phyloP scores from a whole-genome alignment of 2,329 filamentous ascomycete genomes.

The Purpureocillium takamizusanense region DNA sequence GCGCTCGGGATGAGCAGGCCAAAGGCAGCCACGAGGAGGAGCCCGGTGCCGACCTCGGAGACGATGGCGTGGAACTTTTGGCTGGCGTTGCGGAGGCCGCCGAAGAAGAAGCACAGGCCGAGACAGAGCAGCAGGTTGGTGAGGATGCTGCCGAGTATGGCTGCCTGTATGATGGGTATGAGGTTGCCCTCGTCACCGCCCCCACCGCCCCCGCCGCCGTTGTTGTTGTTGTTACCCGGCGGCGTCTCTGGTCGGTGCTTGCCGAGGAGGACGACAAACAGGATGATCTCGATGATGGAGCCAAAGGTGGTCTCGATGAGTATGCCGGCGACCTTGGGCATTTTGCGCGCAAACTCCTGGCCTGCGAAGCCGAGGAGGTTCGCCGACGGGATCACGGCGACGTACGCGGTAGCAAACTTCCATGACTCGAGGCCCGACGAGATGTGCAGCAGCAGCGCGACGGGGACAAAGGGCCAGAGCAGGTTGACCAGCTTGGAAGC shows the following conservation, averaged over 20 bases:
- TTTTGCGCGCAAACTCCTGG: constrained; percentile 49
- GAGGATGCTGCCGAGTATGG: constrained; percentile 60
- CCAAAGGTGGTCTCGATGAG: constrained; percentile 44
- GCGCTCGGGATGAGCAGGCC: constrained; percentile 24
- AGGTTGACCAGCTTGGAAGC: constrained; percentile 37
- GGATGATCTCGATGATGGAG: constrained; percentile 46
- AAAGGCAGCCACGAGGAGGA: constrained; percentile 41
- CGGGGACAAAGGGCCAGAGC: constrained; percentile 38
- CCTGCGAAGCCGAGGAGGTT: constrained; percentile 38
- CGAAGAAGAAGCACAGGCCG: constrained; percentile 57
- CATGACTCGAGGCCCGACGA: constrained; percentile 24
- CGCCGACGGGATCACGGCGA: constrained; percentile 31
- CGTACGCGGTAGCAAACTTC: constrained; percentile 31
- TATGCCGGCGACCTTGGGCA: constrained; percentile 52
- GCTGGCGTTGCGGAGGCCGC: constrained; percentile 49
- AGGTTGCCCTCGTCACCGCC: constrained; percentile 18
- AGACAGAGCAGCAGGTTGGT: constrained; percentile 57
- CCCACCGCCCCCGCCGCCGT: constrained; percentile 13
- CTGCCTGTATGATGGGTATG: constrained; percentile 56
- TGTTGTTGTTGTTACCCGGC: too few relatives aligned
- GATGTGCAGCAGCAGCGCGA: constrained; percentile 32
- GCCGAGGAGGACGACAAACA: constrained; percentile 55
- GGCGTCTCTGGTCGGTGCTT: constrained; percentile 16
- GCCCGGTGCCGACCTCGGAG: constrained; percentile 57
- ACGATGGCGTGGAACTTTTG: constrained; percentile 57